phyloP scores from a whole-genome alignment of 2,329 filamentous ascomycete genomes.

The Alternaria dauci region DNA sequence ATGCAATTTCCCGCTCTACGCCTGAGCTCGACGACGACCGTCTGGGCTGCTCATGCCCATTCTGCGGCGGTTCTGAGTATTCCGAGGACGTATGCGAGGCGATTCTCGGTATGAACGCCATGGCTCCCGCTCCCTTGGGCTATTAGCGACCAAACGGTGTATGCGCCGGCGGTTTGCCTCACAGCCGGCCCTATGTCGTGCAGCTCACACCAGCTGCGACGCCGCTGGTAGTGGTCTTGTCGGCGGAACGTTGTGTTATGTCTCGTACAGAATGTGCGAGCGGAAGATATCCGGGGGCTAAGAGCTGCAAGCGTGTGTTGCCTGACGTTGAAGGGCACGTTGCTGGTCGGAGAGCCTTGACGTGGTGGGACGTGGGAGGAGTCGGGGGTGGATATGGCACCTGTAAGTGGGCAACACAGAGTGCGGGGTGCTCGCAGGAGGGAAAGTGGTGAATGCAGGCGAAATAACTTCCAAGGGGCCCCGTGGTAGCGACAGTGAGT shows the following conservation, averaged over 20 bases:
- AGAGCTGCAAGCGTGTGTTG: not conserved
- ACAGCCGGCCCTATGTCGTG: slow-evolving; percentile 10
- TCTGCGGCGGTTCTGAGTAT: slow-evolving; percentile 18
- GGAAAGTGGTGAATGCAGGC: slow-evolving; percentile 22
- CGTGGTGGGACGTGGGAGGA: slow-evolving; percentile 10
- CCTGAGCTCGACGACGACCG: slow-evolving; percentile 28
- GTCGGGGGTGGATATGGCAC: slow-evolving; percentile 1
- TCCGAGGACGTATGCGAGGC: slow-evolving; percentile 27
- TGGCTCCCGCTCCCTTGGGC: slow-evolving; percentile 17
- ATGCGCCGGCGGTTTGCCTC: slow-evolving; percentile 4
- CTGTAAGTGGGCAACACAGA: slow-evolving; percentile 8
- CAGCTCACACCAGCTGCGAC: slow-evolving; percentile 3
- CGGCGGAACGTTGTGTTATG: not conserved
- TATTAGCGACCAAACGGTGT: slow-evolving; percentile 10
- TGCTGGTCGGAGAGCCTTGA: slow-evolving; percentile 10
- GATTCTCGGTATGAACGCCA: slow-evolving; percentile 34
- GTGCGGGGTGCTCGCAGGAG: slow-evolving; percentile 1
- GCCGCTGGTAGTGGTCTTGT: not conserved
- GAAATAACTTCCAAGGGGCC: slow-evolving; percentile 24
- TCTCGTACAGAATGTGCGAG: not conserved
- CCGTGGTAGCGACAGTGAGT: slow-evolving; percentile 22
- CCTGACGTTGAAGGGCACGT: slow-evolving; percentile 1
- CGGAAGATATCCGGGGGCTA: not conserved
- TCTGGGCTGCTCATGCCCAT: slow-evolving; percentile 33
- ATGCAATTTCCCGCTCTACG: slow-evolving; percentile 33